Evolutionary conservation across 2,329 filamentous ascomycete genomes (phyloP).

Genomic region (Hawksworthiomyces lignivorus): DNA sequence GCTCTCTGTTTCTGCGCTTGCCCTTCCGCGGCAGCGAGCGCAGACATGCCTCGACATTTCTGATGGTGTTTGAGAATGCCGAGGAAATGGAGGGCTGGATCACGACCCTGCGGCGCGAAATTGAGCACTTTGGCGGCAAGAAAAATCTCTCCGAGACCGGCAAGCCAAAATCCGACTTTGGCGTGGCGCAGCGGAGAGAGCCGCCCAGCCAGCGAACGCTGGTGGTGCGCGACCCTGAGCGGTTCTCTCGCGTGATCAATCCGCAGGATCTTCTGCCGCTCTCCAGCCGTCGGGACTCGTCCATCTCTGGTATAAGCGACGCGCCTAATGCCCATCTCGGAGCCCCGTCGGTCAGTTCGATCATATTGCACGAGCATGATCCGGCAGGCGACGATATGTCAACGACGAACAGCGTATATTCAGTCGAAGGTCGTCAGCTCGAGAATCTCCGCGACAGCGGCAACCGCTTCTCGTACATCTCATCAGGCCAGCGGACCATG

Average conservation of each 20-base stretch:
- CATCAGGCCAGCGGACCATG: constrained; percentile 52
- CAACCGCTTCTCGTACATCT: constrained; percentile 51
- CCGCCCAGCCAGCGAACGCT: constrained; percentile 39
- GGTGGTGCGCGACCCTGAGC: constrained; percentile 40
- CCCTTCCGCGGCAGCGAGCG: constrained; percentile 51
- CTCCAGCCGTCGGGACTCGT: constrained; percentile 23
- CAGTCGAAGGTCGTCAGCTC: constrained; percentile 50
- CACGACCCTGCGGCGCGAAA: constrained; percentile 57
- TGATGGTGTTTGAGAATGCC: constrained; percentile 65
- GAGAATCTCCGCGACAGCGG: constrained; percentile 50
- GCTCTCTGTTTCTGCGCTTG: constrained; percentile 58
- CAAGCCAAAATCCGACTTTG: constrained; percentile 36
- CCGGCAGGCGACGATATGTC: constrained; percentile 47
- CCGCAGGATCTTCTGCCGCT: constrained; percentile 23
- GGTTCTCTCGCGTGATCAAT: constrained; percentile 32
- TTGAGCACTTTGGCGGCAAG: constrained; percentile 62
- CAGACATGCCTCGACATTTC: constrained; percentile 52
- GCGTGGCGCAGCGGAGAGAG: constrained; percentile 24
- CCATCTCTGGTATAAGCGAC: constrained; percentile 11
- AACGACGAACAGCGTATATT: constrained; percentile 47
- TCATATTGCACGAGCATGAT: constrained; percentile 30
- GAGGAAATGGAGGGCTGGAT: constrained; percentile 75
- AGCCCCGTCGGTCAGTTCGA: neutral
- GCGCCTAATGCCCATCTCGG: constrained; percentile 22
- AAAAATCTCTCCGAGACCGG: constrained; percentile 55